These are phyloP conservation scores for Globisporangium abappressorium DNA, from an alignment of 352 stramenopile genomes.

Conservation along the genomic window DNA sequence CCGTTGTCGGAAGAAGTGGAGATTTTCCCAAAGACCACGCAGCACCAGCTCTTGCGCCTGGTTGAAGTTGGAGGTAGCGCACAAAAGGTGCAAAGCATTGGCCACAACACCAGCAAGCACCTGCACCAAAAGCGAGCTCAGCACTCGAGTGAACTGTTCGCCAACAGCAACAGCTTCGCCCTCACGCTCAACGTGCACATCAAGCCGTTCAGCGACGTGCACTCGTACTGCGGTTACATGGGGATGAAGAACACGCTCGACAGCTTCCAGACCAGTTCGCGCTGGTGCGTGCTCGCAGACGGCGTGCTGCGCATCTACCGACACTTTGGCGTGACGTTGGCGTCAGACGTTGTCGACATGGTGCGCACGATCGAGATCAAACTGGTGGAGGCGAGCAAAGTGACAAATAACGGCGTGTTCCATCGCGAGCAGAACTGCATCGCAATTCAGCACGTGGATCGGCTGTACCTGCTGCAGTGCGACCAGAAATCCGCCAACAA, in stretches of 20 bases:
- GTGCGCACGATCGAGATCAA: constrained; percentile 44
- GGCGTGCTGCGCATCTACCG: constrained; percentile 62
- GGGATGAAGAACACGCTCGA: constrained; percentile 63
- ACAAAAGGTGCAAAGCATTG: neutral
- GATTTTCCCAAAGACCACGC: constrained; percentile 58
- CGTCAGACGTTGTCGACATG: constrained; percentile 60
- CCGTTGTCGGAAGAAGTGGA: constrained; percentile 42
- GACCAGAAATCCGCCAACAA: constrained; percentile 40
- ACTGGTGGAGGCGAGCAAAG: constrained; percentile 30
- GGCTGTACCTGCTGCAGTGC: constrained; percentile 54
- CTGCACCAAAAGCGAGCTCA: neutral
- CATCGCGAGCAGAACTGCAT: constrained; percentile 35
- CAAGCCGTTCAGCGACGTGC: constrained; percentile 41
- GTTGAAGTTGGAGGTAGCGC: constrained; percentile 21
- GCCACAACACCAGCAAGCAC: neutral
- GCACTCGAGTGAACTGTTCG: constrained; percentile 3
- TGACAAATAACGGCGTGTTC: constrained; percentile 9
- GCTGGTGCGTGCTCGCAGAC: constrained; percentile 74
- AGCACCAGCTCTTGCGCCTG: constrained; percentile 44
- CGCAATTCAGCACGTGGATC: constrained; percentile 38
- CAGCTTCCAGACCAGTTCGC: constrained; percentile 52
- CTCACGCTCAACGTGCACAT: constrained; percentile 41
- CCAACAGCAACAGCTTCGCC: constrained; percentile 18
- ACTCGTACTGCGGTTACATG: constrained; percentile 66
- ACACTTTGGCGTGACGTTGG: constrained; percentile 69